These are phyloP conservation scores for Letharia columbiana DNA, from an alignment of 495 filamentous ascomycete species.

Conservation along the genomic window DNA sequence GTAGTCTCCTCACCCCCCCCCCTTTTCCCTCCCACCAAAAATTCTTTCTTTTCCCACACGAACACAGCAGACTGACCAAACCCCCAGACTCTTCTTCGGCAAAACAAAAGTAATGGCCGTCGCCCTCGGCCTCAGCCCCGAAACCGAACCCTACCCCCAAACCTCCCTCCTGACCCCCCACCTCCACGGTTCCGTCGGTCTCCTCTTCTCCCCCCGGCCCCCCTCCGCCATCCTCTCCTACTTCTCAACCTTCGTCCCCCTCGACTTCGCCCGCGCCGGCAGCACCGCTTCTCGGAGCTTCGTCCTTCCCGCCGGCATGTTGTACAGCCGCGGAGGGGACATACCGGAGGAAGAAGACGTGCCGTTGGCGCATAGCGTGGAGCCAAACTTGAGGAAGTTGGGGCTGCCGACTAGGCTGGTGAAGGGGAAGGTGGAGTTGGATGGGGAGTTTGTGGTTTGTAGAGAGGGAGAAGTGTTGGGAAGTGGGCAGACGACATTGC, in stretches of 20 bases:
- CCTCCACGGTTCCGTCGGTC: conserved; percentile 73
- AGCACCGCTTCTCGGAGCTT: conserved; percentile 63
- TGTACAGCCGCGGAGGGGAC: conserved; percentile 70
- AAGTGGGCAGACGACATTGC: conserved; percentile 76
- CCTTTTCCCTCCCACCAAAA: not conserved
- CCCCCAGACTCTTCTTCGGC: conserved; percentile 75
- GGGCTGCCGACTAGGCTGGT: conserved; percentile 80
- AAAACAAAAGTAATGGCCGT: conserved; percentile 98
- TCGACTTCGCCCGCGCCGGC: conserved; percentile 87
- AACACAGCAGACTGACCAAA: not conserved
- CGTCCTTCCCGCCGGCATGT: conserved; percentile 64
- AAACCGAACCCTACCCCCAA: conserved; percentile 67
- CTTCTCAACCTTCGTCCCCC: conserved; percentile 56
- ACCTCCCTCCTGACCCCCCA: conserved; percentile 59
- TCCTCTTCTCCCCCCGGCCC: conserved; percentile 76
- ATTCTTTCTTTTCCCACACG: not conserved
- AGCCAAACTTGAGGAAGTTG: conserved; percentile 77
- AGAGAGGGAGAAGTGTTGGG: conserved; percentile 73
- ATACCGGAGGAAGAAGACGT: conserved; percentile 72
- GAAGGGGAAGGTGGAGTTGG: conserved; percentile 79
- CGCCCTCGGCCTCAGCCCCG: conserved; percentile 67
- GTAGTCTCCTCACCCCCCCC: conserved; percentile 39
- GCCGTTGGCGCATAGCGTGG: conserved; percentile 73
- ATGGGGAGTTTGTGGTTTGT: conserved; percentile 70
- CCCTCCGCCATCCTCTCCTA: conserved; percentile 54